A percentile compares a stretch with the other conserved stretches of the same genome.
Evolutionary conservation across 768 basidiomycete genomes (phyloP).

Genomic region (Suillus fuscotomentosus): DNA sequence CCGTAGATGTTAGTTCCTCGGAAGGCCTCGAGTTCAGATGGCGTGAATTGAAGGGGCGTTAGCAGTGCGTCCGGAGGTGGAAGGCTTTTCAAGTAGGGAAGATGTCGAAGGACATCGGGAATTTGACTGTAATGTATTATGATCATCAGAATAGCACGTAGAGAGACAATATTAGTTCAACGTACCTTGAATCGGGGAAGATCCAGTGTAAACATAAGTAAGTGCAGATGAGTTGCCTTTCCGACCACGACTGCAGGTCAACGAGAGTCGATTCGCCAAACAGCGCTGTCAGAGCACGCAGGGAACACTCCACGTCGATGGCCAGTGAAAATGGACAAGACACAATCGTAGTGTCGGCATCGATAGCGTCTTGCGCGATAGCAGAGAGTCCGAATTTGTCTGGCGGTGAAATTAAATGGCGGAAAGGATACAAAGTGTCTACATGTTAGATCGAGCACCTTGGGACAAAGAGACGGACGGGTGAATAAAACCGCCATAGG

Average conservation of each 20-base stretch:
- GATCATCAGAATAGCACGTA: conserved; percentile 6
- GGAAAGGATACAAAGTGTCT: conserved; percentile 1
- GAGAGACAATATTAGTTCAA: not conserved
- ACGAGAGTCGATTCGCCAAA: conserved; percentile 25
- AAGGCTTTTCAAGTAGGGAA: conserved; percentile 65
- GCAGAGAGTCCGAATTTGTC: conserved; percentile 48
- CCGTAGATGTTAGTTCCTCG: conserved; percentile 80
- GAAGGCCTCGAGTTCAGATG: conserved; percentile 60
- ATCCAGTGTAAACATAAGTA: conserved; percentile 71
- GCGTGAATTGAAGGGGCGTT: conserved; percentile 75
- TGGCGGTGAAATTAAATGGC: conserved; percentile 22
- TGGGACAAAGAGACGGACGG: conserved; percentile 39
- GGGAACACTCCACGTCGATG: conserved; percentile 54
- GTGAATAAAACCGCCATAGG: conserved; percentile 52
- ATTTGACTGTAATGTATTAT: conserved; percentile 7
- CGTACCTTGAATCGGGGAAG: conserved; percentile 36
- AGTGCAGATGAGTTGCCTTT: conserved; percentile 64
- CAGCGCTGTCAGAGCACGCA: conserved; percentile 40
- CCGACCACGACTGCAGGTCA: conserved; percentile 44
- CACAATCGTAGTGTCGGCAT: conserved; percentile 53
- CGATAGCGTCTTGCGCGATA: conserved; percentile 47
- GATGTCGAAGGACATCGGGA: conserved; percentile 33
- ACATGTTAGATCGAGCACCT: conserved; percentile 36
- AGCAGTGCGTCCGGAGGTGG: conserved; percentile 55
- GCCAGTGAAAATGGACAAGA: conserved; percentile 67